A percentile compares a stretch with the other conserved stretches of the same genome.
These are phyloP conservation scores for Tricholoma hemisulphureum DNA, from an alignment of 768 basidiomycete genomes.

Conservation along the genomic window DNA sequence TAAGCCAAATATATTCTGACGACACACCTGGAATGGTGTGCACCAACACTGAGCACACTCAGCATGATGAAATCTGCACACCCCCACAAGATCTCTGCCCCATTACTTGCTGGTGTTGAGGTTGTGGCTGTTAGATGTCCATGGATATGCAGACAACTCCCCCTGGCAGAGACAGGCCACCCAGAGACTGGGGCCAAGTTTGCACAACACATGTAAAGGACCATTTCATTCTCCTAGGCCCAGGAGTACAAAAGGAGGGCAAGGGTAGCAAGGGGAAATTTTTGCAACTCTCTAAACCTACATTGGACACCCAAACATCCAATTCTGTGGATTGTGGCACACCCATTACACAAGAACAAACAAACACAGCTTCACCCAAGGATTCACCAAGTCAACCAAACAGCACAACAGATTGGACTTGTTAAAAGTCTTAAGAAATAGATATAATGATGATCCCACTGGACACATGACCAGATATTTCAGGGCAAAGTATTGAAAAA, in stretches of 20 bases:
- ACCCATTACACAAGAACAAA: no score
- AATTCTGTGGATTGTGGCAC: no score
- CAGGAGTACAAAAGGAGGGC: constrained; percentile 12
- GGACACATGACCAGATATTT: no score
- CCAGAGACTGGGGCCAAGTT: constrained; percentile 10
- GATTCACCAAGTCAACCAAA: no score
- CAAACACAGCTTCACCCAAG: no score
- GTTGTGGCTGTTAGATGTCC: no score
- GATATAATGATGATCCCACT: no score
- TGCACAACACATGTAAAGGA: background rate
- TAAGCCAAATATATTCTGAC: constrained; percentile 26
- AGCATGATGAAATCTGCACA: constrained; percentile 8
- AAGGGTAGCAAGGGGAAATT: background rate
- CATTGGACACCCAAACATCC: no score
- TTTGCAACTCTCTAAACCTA: no score
- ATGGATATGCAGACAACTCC: background rate
- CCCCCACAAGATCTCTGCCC: background rate
- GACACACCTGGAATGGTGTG: constrained; percentile 10
- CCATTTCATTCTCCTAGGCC: constrained; percentile 12
- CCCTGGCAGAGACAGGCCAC: background rate
- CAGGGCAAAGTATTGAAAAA: no score
- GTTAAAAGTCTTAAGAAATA: no score
- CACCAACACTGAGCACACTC: constrained; percentile 12
- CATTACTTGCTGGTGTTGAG: constrained; percentile 14
- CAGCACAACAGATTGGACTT: no score